Conservation (phyloP, 495 filamentous ascomycete genomes). For the Penicillium psychrofluorescens region DNA sequence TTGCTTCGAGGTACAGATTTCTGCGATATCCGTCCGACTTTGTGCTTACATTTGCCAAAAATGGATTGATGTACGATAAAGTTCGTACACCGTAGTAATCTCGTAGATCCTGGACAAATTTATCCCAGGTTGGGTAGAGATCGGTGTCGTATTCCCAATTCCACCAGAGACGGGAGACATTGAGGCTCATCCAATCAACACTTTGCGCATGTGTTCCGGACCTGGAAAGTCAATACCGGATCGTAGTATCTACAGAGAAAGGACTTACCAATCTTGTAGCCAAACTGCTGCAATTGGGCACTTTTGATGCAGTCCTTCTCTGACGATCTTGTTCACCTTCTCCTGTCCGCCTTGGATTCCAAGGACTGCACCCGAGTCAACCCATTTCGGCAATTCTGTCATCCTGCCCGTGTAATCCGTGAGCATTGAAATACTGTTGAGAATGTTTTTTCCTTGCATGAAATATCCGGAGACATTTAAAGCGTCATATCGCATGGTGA, state of each 20-base stretch:
- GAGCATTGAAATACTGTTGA: conserved; percentile 15
- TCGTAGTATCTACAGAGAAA: not conserved
- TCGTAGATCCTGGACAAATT: conserved; percentile 19
- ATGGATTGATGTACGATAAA: conserved; percentile 21
- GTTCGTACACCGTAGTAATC: conserved; percentile 18
- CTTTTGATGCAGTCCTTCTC: conserved; percentile 6
- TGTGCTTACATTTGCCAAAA: conserved; percentile 17
- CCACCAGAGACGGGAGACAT: conserved; percentile 24
- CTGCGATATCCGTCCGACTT: conserved; percentile 16
- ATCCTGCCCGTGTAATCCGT: conserved; percentile 17
- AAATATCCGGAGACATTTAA: conserved; percentile 11
- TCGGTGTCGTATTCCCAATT: conserved; percentile 20
- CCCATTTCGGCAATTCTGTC: conserved; percentile 14
- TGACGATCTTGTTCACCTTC: conserved; percentile 16
- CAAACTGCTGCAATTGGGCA: conserved; percentile 18
- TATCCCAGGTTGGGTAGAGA: conserved; percentile 17
- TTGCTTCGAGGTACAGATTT: conserved; percentile 14
- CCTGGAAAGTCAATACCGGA: not conserved
- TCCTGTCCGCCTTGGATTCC: conserved; percentile 18
- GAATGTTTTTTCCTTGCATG: conserved; percentile 15
- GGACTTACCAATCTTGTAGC: conserved; percentile 15
- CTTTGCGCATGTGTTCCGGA: conserved; percentile 17
- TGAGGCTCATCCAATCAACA: conserved; percentile 13
- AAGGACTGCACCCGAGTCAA: conserved; percentile 13
- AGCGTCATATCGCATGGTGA: conserved; percentile 16